Conservation (phyloP, 805 yeast species). For the Saccharomyces eubayanus region DNA sequence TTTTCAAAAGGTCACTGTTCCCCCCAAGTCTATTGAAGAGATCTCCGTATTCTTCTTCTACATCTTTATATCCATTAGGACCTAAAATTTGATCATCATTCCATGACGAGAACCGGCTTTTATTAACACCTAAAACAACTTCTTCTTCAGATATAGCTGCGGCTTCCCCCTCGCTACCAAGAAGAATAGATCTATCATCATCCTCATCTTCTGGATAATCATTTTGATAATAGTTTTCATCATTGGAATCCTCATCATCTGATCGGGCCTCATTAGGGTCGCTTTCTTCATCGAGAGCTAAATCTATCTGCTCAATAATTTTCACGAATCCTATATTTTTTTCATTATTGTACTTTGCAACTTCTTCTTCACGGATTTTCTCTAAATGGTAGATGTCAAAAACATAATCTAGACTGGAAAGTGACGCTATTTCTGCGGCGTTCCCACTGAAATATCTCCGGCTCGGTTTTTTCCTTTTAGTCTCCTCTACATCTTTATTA, state of each 20-base stretch:
- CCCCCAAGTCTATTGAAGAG: constrained; percentile 19
- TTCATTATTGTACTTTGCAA: constrained; percentile 24
- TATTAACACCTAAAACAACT: background rate
- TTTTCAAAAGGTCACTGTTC: constrained; percentile 17
- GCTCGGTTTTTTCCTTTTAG: constrained; percentile 21
- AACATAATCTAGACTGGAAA: constrained; percentile 58
- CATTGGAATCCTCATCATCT: constrained; percentile 80
- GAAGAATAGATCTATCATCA: constrained; percentile 38
- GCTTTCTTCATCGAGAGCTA: constrained; percentile 31
- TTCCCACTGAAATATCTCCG: constrained; percentile 13
- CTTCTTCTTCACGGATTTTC: constrained; percentile 49
- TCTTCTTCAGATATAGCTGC: constrained; percentile 32
- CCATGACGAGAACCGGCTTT: background rate
- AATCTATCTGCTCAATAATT: constrained; percentile 33
- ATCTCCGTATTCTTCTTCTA: constrained; percentile 11
- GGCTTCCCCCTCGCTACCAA: constrained; percentile 32
- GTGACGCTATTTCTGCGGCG: constrained; percentile 10
- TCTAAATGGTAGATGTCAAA: constrained; percentile 81
- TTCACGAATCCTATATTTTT: constrained; percentile 34
- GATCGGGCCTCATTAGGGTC: constrained; percentile 37
- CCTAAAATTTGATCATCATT: background rate
- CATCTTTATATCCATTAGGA: background rate
- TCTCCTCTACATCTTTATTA: constrained; percentile 20
- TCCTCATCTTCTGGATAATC: constrained; percentile 95
- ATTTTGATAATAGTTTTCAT: constrained; percentile 84